Conservation (phyloP, 2,329 filamentous ascomycete genomes). For the Alternaria ethzedia region DNA sequence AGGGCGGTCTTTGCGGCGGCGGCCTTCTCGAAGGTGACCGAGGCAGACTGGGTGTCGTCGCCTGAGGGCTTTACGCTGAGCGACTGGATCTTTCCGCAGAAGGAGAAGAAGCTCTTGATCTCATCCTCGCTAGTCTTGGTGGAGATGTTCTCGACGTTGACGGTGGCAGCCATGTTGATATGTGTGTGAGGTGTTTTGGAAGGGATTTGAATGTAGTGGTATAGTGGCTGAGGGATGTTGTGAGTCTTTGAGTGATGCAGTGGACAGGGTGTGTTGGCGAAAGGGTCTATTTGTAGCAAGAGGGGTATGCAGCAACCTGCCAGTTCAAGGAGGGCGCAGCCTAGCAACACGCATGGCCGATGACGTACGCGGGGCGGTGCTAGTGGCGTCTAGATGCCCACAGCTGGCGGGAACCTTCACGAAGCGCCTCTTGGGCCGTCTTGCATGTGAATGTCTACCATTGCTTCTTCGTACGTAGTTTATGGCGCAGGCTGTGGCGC, state of each 20-base stretch:
- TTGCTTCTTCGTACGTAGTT: neutral
- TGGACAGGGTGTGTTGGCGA: constrained; percentile 6
- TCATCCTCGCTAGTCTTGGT: constrained; percentile 84
- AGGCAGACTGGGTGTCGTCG: constrained; percentile 77
- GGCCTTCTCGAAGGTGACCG: constrained; percentile 96
- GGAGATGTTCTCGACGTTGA: constrained; percentile 90
- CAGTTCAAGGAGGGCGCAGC: constrained; percentile 22
- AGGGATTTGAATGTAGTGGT: neutral
- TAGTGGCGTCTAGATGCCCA: constrained; percentile 13
- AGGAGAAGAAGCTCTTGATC: constrained; percentile 96
- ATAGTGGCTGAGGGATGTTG: neutral
- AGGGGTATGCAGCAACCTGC: constrained; percentile 16
- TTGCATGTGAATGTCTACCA: constrained; percentile 12
- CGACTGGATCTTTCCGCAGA: constrained; percentile 88
- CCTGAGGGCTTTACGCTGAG: constrained; percentile 73
- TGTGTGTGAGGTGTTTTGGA: neutral
- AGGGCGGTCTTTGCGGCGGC: constrained; percentile 96
- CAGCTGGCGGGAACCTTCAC: constrained; percentile 28
- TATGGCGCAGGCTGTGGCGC: neutral
- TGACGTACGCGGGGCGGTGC: constrained; percentile 34
- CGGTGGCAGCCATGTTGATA: constrained; percentile 65
- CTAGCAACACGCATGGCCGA: constrained; percentile 11
- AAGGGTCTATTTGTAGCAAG: constrained; percentile 17
- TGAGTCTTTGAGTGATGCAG: neutral
- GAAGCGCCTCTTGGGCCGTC: constrained; percentile 16